Percentiles rank a stretch among this genome's conserved stretches.
These are phyloP conservation scores for Populus euphratica DNA, from an alignment of 345 rosid species.

Conservation along the genomic window DNA sequence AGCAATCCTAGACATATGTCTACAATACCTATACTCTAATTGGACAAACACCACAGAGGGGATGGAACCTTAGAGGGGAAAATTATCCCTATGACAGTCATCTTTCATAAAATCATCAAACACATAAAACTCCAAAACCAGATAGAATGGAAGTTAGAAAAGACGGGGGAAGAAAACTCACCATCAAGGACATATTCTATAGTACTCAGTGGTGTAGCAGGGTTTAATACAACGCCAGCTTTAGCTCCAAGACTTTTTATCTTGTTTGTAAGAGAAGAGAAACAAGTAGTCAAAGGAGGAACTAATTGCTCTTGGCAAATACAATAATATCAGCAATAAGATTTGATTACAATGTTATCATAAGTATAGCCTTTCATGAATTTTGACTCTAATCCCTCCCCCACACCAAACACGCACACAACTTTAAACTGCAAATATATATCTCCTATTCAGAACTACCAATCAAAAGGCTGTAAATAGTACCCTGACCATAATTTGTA, in stretches of 20 bases:
- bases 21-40: background rate
- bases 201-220: constrained; percentile 76
- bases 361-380: too few species aligned
- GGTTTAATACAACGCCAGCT: constrained; percentile 97
- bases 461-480: background rate
- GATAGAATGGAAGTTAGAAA: background rate
- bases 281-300: background rate
- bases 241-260: constrained; percentile 86
- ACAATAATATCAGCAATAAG: background rate
- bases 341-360: too few species aligned
- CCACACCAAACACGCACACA: too few species aligned
- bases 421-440: background rate
- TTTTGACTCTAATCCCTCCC: too few species aligned
- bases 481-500: background rate
- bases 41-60: background rate
- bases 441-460: background rate
- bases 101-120: background rate
- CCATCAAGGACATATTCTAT: constrained; percentile 90
- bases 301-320: background rate
- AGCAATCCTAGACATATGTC: background rate
- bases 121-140: background rate
- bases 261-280: constrained; percentile 34
- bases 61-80: background rate
- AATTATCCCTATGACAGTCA: background rate
- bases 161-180: constrained; percentile 33